Conservation (phyloP, 805 yeast species). For the Candida jianshihensis region DNA sequence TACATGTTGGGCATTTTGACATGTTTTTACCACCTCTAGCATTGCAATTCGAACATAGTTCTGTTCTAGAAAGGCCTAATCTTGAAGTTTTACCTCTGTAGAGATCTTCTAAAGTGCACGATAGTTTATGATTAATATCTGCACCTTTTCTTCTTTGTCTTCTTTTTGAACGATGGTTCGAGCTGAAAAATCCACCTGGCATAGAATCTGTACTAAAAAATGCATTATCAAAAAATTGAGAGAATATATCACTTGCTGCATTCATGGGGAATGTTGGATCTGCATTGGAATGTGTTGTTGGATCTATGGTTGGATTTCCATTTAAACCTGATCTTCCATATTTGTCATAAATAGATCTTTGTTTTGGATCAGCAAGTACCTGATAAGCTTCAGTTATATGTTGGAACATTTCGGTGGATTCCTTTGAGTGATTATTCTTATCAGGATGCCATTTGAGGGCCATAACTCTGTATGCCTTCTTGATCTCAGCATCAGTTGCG, state of each 20-base stretch:
- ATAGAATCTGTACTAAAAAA: conserved; percentile 10
- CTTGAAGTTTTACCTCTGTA: conserved; percentile 51
- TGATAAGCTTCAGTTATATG: conserved; percentile 85
- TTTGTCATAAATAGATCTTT: conserved; percentile 80
- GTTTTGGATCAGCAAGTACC: conserved; percentile 70
- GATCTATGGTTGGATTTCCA: conserved; percentile 43
- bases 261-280: conserved; percentile 6
- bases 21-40: conserved; percentile 42
- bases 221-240: conserved; percentile 26
- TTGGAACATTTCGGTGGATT: conserved; percentile 91
- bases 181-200: not conserved
- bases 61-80: conserved; percentile 44
- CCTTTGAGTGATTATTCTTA: conserved; percentile 65
- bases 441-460: conserved; percentile 82
- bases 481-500: conserved; percentile 60
- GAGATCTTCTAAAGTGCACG: conserved; percentile 47
- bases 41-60: conserved; percentile 41
- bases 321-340: conserved; percentile 86
- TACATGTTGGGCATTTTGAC: conserved; percentile 30
- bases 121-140: conserved; percentile 49
- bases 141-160: conserved; percentile 34
- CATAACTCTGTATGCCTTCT: conserved; percentile 69
- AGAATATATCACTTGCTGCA: conserved; percentile 25
- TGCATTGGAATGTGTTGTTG: conserved; percentile 1
- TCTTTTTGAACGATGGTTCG: not conserved